A percentile compares a stretch with the other conserved stretches of the same genome.
Conservation (phyloP, 2,329 filamentous ascomycete genomes). For the Hypomyces rosellus region DNA sequence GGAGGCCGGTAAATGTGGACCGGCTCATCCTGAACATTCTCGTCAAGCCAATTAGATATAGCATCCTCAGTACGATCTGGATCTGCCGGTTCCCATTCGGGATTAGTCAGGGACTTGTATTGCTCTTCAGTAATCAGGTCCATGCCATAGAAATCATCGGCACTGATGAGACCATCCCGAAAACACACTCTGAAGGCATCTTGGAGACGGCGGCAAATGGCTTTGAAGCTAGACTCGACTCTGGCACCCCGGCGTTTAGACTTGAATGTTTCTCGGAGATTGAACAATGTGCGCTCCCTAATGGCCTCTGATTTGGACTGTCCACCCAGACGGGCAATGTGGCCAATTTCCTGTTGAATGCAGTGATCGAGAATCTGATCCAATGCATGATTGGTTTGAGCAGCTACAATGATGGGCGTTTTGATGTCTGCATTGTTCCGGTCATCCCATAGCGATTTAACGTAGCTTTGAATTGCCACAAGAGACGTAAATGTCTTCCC, state of each 20-base stretch:
- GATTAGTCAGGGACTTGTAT: conserved; percentile 51
- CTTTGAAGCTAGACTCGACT: conserved; percentile 13
- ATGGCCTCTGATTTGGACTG: conserved; percentile 62
- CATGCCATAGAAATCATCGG: conserved; percentile 45
- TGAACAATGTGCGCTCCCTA: conserved; percentile 59
- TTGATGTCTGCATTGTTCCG: conserved; percentile 31
- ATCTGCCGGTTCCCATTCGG: conserved; percentile 26
- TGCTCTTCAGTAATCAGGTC: conserved; percentile 59
- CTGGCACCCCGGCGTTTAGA: background rate
- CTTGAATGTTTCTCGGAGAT: conserved; percentile 40
- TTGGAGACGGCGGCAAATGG: conserved; percentile 9
- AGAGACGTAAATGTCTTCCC: conserved; percentile 80
- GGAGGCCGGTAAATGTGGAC: background rate
- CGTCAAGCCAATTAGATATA: conserved; percentile 15
- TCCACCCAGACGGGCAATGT: conserved; percentile 58
- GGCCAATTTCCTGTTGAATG: conserved; percentile 39
- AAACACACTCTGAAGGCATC: conserved; percentile 22
- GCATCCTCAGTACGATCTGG: background rate
- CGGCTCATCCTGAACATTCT: conserved; percentile 2
- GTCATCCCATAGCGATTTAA: conserved; percentile 48
- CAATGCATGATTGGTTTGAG: conserved; percentile 85
- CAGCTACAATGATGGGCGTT: conserved; percentile 68
- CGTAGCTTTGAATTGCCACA: conserved; percentile 46
- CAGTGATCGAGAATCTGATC: conserved; percentile 71
- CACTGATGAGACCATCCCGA: conserved; percentile 40